Evolutionary conservation across 345 rosid genomes (phyloP), one percentile per base, ranked within the genome.

Genomic region (Lenwebbia sp.): DNA sequence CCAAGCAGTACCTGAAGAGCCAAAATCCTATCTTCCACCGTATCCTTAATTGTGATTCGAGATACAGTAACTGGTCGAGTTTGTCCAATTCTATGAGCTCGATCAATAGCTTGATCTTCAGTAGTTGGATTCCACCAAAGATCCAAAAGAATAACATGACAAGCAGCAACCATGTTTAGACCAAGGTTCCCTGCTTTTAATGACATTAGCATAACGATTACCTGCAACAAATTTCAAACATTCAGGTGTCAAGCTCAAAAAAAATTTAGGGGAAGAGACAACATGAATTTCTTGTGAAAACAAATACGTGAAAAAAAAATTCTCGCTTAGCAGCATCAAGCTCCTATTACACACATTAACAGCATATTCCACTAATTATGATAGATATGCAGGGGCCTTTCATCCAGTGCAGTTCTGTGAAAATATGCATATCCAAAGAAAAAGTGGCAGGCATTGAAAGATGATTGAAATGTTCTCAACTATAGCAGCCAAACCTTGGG

Each of bases 101-200:
- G 93, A 88, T 97, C 99, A 83, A 97, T 87, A 88, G 99, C 99
- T 91, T 97, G 98, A 91, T 97, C 98, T 92, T 95, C 98, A 5
- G 99, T 95, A 56, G 98, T 94, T 85, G 99, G 99, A 91, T 97
- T 97, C 99, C 99, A 97, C 99, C 99, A 97, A 56, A 94, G 98
- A 88, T 97, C 99, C 88, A 97, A 89, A 89, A 97, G 95, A 87
- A 97, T 93, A 85, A 97, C 99, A 90, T 96, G 98, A 86, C 93
- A 93, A 60, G 99, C 99, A 87, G 99, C 98, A 37, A 95, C 97
- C 99, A 97, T 97, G 86, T 97, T 97, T 90, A 97, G 92, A 86
- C 99, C 99, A 54, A 97, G 96, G 85, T 96, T 97, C 88, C 99
- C 99, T 10, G 99, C 99, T 92, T 97, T 97, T 49, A 97, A 86